Conservation (phyloP, 2,329 filamentous ascomycete species). For the Phoma sp. region DNA sequence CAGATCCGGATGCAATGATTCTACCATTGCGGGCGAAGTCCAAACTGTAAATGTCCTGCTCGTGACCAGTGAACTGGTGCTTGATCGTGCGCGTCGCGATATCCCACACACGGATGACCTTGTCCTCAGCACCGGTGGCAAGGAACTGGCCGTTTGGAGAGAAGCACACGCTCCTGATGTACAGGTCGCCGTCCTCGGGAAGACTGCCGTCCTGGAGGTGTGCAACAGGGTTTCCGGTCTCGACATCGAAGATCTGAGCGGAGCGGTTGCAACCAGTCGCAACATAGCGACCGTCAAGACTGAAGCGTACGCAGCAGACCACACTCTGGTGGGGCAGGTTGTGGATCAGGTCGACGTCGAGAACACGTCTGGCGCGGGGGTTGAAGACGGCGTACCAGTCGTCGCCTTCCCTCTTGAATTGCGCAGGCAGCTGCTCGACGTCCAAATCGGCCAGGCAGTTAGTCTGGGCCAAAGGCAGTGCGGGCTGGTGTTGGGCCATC, state of each 20-base stretch:
- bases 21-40: slow-evolving; percentile 94
- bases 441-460: slow-evolving; percentile 86
- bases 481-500: slow-evolving; percentile 23
- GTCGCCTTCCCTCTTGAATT: slow-evolving; percentile 85
- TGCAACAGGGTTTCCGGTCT: slow-evolving; percentile 84
- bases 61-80: slow-evolving; percentile 93
- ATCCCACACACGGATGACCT: slow-evolving; percentile 97
- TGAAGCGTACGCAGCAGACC: slow-evolving; percentile 97
- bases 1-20: slow-evolving; percentile 93
- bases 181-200: slow-evolving; percentile 88
- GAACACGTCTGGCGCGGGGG: slow-evolving; percentile 82
- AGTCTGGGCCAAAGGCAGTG: slow-evolving; percentile 59
- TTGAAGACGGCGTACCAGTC: slow-evolving; percentile 99
- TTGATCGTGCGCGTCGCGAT: slow-evolving; percentile 84
- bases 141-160: slow-evolving; percentile 94
- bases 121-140: slow-evolving; percentile 96
- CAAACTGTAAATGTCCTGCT: slow-evolving; percentile 97
- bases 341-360: slow-evolving; percentile 94
- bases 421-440: slow-evolving; percentile 80
- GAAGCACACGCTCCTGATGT: slow-evolving; percentile 98
- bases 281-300: slow-evolving; percentile 91
- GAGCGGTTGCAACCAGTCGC: slow-evolving; percentile 97
- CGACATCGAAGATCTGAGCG: slow-evolving; percentile 98
- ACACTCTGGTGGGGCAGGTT: slow-evolving; percentile 94
- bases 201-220: slow-evolving; percentile 88